Evolutionary conservation across 2,329 filamentous ascomycete genomes (phyloP).

Genomic region (Cladosporium sp.): DNA sequence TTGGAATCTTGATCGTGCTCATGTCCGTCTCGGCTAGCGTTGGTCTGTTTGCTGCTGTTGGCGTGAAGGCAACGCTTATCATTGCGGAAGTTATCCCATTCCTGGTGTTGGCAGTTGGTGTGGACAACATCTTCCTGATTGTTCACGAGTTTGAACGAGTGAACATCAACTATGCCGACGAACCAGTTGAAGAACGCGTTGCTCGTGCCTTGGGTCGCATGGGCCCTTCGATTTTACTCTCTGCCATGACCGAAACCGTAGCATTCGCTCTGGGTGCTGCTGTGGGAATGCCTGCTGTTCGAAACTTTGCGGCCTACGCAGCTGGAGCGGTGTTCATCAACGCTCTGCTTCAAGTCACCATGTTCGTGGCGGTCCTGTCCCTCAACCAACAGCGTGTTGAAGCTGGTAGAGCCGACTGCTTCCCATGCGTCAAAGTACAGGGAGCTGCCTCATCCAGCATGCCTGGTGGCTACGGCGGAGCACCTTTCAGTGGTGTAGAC

Average conservation of each 20-base stretch:
- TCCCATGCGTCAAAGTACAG: slow-evolving; percentile 81
- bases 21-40: slow-evolving; percentile 97
- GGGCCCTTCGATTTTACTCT: slow-evolving; percentile 93
- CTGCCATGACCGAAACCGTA: slow-evolving; percentile 88
- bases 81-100: slow-evolving; percentile 99
- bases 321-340: slow-evolving; percentile 97
- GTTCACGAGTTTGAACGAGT: slow-evolving; percentile 97
- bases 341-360: slow-evolving; percentile 90
- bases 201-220: slow-evolving; percentile 88
- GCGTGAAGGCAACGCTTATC: slow-evolving; percentile 91
- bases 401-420: slow-evolving; percentile 80
- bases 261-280: slow-evolving; percentile 90
- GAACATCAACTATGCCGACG: slow-evolving; percentile 86
- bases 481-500: slow-evolving; percentile 63
- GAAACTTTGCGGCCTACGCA: slow-evolving; percentile 95
- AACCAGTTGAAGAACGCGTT: slow-evolving; percentile 78
- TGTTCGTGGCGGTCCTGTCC: slow-evolving; percentile 89
- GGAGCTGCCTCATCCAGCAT: slow-evolving; percentile 62
- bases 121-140: slow-evolving; percentile 98
- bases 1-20: slow-evolving; percentile 89
- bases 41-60: slow-evolving; percentile 85
- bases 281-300: slow-evolving; percentile 95
- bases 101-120: slow-evolving; percentile 89
- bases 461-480: slow-evolving; percentile 57
- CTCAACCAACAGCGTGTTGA: slow-evolving; percentile 91